Evolutionary conservation across 306 rosid genomes (phyloP), one percentile per base, ranked within the genome.

Genomic region (Cyamopsis tetragonoloba): DNA sequence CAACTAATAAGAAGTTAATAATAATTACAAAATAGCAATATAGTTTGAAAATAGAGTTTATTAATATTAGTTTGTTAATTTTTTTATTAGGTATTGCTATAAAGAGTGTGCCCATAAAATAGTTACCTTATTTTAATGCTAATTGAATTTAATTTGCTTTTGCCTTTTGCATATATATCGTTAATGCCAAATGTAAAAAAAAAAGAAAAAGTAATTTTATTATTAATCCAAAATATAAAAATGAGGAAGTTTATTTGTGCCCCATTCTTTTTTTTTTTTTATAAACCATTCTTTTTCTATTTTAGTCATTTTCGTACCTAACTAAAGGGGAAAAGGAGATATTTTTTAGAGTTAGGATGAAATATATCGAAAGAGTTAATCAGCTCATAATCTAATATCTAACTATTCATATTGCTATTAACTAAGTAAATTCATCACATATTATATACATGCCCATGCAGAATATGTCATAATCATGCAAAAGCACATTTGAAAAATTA

Each of bases 261-360:
- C 49, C n/a, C 59, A 28, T 55, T 60, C 30, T 3, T 39, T 37
- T 22, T 31, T 34, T 14, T 0, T 75, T 60, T 75, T 76, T n/a
- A n/a, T n/a, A n/a, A n/a, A n/a, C 5, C 59, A 28, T 55, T 60
- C 30, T 3, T 39, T 37, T 22, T 31, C 43, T 14, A 1, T 75
- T 60, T 75, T 76, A 60, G 71, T 60, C 75, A 68, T 68, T 68
- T n/a, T 76, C 43, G 13, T 26, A 67, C 70, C 75, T 43, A 59
- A 75, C 51, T 43, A 6, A 49, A 7, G 65, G 23, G n/a, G 17
- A 31, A 63, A 41, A 56, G 38, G 31, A 73, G 20, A 1, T 13
- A 6, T 28, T 53, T 62, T 60, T 32, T 24, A 26, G n/a, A 18
- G 3, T 23, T 15, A n/a, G 12, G 26, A 57, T 41, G 23, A 54